Base-by-base conservation (phyloP, 2,329 filamentous ascomycete genomes). In the Bertia moriformis region DNA sequence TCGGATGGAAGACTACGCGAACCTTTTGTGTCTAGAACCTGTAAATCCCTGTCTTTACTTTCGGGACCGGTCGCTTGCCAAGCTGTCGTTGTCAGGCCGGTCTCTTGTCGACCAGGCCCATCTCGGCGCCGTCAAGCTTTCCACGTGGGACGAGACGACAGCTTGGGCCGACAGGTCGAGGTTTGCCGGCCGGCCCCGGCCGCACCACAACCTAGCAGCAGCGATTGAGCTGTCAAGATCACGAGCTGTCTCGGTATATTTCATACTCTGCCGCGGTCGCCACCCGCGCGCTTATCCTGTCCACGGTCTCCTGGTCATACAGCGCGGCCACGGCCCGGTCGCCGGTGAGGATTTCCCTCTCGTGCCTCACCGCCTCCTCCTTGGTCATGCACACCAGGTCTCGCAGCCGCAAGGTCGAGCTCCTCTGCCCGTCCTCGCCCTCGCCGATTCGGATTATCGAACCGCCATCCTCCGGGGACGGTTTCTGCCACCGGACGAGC, bases 341-440 rank as follows among this genome's bases (percentile, higher is more conserved):
- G 0, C 73, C 83, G 49, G 73, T 78, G 35, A 96, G 63, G 1
- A 96, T 69, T 51, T 85, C 67, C 55, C 78, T 83, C 54, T 93
- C 84, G 57, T 98, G 91, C 42, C 72, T 68, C 14, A 68, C 61
- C 3, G 83, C 84, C 58, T 95, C 88, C 44, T 95, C 88, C 56
- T 88, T 93, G 1, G 88, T 95, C 84, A 95, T 85, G 49, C 83
- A 83, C 0, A 94, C 87, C 43, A 95, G 54, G 36, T 93, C 79
- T 19, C 70, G 67, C 48, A 89, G 59, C 20, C 66, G 58, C 3
- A 96, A 48, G 2, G 67, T 71, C n/a, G 83, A 78, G 36, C 70
- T 76, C 51, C 83, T 93, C 56, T 96, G 88, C 17, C 78, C 75
- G n/a, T 78, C 69, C 30, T 74, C 72, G 20, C 68, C 69, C 40